Base-by-base conservation (phyloP, 2,329 filamentous ascomycete genomes). In the Botrytis fabae region DNA sequence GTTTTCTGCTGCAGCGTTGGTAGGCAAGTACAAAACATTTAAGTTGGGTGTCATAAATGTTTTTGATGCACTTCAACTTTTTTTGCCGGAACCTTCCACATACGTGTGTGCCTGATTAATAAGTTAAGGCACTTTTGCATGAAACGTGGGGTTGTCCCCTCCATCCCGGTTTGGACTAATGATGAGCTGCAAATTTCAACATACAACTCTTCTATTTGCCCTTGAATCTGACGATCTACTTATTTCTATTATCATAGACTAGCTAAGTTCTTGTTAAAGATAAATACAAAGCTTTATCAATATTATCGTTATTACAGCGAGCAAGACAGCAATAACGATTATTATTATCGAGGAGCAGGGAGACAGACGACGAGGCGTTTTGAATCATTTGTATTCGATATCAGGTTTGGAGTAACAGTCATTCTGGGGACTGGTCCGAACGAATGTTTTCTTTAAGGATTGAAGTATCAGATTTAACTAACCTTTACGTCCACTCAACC, bases 21-120 rank as follows among this genome's bases (percentile, higher is more conserved):
- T 59, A 48, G 51, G 28, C 46, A 68, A 28, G 48, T 60, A 32
- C 62, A 66, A 69, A 32, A 57, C 48, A 42, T 51, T 61, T 20
- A 62, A 68, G 40, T n/a, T 59, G 54, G 6, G 16, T 60, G n/a
- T 60, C 48, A 57, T 48, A 60, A 22, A 72, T 59, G 59, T 72
- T 68, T 46, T 48, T 71, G 28, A 35, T 38, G 40, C 70, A 40
- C 12, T 42, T 65, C 40, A 71, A 72, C 62, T 68, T 72, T 72
- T 72, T 72, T 68, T 68, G 48, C 70, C 70, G 70, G 70, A 72
- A 72, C 40, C 42, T 69, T 72, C 70, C 70, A 68, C 70, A 51
- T 35, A 38, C 44, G 20, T 69, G 32, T 22, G 8, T 72, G 70
- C 70, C 62, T 72, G 62, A 40, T 57, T 40, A 60, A 14, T n/a